These are phyloP conservation scores for Magnusiomyces fungicola DNA, from an alignment of 1,139 yeast genomes.

Conservation along the genomic window DNA sequence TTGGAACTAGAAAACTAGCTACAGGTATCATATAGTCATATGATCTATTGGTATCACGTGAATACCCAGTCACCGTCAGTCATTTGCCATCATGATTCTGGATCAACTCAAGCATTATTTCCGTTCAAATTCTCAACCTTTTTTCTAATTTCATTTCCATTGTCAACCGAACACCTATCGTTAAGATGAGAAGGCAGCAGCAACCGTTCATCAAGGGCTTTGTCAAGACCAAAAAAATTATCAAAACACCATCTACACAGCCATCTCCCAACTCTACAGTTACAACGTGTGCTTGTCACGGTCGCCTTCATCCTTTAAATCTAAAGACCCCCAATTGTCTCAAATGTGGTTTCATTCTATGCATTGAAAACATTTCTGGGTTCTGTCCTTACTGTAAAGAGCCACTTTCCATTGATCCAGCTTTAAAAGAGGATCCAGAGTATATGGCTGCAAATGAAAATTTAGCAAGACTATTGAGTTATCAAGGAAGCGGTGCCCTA, in stretches of 20 bases:
- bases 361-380: constrained; percentile 78
- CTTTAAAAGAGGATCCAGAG: constrained; percentile 42
- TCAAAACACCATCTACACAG: not conserved
- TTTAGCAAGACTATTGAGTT: constrained; percentile 63
- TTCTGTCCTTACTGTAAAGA: constrained; percentile 82
- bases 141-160: not conserved
- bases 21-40: no score
- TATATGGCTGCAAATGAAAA: constrained; percentile 57
- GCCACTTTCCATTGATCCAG: constrained; percentile 50
- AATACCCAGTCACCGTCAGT: no score
- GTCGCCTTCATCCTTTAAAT: constrained; percentile 73
- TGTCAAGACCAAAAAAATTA: not conserved
- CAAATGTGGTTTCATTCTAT: constrained; percentile 89
- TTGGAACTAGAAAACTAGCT: no score
- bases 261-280: not conserved
- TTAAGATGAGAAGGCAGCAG: not conserved
- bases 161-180: no score
- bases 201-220: not conserved
- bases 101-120: no score
- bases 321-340: constrained; percentile 90
- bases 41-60: no score
- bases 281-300: constrained; percentile 56
- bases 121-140: no score
- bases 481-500: constrained; percentile 82
- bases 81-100: no score